Conservation (phyloP, 2,329 filamentous ascomycete genomes). For the Verticillium tricorpus region DNA sequence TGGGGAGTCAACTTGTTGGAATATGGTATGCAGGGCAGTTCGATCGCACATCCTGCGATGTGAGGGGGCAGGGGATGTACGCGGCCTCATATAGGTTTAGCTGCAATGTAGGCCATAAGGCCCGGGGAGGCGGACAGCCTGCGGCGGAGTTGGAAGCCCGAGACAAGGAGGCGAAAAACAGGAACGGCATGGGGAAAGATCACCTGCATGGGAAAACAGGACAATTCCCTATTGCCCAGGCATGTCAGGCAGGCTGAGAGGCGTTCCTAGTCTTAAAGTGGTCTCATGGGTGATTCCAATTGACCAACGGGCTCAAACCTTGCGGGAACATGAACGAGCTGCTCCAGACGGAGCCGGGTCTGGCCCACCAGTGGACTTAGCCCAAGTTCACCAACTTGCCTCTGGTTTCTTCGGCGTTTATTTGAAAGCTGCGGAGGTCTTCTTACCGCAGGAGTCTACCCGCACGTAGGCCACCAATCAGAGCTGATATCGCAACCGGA, state of each 20-base stretch:
- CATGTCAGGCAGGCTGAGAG: not conserved
- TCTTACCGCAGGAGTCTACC: no score
- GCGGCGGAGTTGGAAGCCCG: not conserved
- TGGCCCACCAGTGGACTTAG: no score
- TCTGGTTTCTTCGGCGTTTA: no score
- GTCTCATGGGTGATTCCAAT: no score
- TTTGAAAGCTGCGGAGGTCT: no score
- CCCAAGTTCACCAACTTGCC: no score
- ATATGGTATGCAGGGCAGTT: not conserved
- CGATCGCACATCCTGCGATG: no score
- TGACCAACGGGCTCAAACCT: no score
- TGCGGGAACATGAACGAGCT: no score
- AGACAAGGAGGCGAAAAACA: not conserved
- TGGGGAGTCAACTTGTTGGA: not conserved
- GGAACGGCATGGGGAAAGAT: not conserved
- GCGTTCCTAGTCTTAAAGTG: not conserved
- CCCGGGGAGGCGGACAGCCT: not conserved
- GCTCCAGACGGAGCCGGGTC: no score
- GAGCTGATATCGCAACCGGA: no score
- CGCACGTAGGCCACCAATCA: no score
- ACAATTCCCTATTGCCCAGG: not conserved
- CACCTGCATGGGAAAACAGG: not conserved
- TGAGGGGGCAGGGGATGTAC: not conserved
- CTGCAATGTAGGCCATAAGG: not conserved
- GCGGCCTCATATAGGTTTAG: not conserved